Base-by-base conservation (phyloP, 345 rosid species). In the Camelina hispida region DNA sequence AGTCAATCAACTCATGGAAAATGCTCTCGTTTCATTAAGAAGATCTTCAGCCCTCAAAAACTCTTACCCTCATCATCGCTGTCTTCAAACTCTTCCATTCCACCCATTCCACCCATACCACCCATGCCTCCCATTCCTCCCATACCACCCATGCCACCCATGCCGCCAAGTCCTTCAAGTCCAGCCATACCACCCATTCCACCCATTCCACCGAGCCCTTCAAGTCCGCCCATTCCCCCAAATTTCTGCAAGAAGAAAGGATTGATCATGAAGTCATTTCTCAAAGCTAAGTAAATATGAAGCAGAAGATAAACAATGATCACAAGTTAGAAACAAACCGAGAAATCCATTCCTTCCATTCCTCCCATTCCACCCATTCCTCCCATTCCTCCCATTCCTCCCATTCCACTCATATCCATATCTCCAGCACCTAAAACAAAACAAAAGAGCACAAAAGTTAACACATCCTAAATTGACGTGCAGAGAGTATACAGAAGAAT, bases 31-130 rank as follows among this genome's bases (percentile, higher is more conserved):
- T 40, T 66, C 60, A 57, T 40, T 38, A 69, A 61, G 47, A 69
- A 58, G 28, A 16, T 38, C 32, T 17, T 12, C 25, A 48, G n/a
- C n/a, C n/a, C n/a, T n/a, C n/a, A n/a, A n/a, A 16, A 47, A 52
- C 30, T 8, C n/a, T 80, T 82, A 93, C 98, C 96, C 81, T 93
- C 98, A 70, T 88, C 96, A 75, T 93, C 98, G 79, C 93, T 91
- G 80, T 86, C 97, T 17, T 88, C 98, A 59, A 87, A 85, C 20
- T 88, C 97, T 51, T 81, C 90, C 87, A 89, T 80, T 5, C 76
- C 90, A 16, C 73, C 87, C 72, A 65, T 56, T 5, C 47, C 85
- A 0, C 76, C 83, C 80, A 78, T 54, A 1, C 78, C 87, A 0
- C 64, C 70, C 15, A 83, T 56, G 0, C 79, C 87, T 1, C 54